These are phyloP conservation scores for Bidens hawaiensis DNA, from an alignment of 140 eudicot genomes.

Conservation along the genomic window DNA sequence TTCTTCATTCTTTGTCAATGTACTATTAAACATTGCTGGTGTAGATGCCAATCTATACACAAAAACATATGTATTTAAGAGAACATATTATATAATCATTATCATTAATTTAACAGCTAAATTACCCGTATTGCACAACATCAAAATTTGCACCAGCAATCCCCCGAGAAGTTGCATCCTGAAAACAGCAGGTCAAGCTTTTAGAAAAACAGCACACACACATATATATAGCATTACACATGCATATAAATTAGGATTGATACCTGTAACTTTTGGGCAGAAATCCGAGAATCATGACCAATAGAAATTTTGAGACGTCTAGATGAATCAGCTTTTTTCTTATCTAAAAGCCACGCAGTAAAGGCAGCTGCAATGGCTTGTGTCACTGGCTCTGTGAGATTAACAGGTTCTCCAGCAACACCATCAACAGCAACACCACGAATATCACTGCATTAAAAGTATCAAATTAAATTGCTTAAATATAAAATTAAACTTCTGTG, in stretches of 20 bases:
- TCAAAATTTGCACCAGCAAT: conserved; percentile 72
- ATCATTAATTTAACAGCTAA: too few species aligned
- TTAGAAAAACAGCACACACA: conserved; percentile 10
- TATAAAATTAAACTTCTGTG: not conserved
- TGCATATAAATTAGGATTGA: not conserved
- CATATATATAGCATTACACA: not conserved
- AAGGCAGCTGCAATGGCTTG: conserved; percentile 97
- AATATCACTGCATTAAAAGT: conserved; percentile 62
- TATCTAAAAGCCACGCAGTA: conserved; percentile 78
- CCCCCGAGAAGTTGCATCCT: conserved; percentile 99
- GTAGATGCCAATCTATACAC: conserved; percentile 78
- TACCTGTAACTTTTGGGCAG: conserved; percentile 95
- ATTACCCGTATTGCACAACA: conserved; percentile 87
- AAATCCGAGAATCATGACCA: conserved; percentile 96
- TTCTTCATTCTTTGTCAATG: conserved; percentile 63
- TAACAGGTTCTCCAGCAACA: conserved; percentile 89
- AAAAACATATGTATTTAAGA: not conserved
- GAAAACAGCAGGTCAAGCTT: conserved; percentile 27
- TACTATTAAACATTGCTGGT: conserved; percentile 95
- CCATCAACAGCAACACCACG: conserved; percentile 99
- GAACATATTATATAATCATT: too few species aligned
- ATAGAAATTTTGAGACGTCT: conserved; percentile 61
- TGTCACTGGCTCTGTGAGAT: conserved; percentile 82
- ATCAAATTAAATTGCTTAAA: not conserved
- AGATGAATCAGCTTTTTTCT: conserved; percentile 59